These are phyloP conservation scores for Pelargonium australe DNA, from an alignment of 441 rosid genomes.

Conservation along the genomic window DNA sequence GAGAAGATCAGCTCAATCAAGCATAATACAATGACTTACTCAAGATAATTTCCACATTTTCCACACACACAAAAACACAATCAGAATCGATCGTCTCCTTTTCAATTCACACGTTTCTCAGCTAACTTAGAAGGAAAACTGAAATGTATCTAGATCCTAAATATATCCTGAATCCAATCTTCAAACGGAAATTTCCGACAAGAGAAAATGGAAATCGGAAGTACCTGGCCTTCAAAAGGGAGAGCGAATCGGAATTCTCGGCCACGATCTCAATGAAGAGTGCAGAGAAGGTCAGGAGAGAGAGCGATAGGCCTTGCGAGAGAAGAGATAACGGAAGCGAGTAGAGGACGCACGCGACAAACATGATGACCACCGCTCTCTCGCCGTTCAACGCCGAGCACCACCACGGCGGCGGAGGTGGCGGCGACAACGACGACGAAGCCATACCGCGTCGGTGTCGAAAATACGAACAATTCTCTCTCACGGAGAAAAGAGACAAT, in stretches of 20 bases:
- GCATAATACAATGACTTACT: neutral
- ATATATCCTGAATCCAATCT: neutral
- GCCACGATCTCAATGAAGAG: conserved; percentile 57
- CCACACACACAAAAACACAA: neutral
- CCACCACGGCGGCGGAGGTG: conserved; percentile 1
- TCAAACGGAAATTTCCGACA: neutral
- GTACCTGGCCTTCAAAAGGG: conserved; percentile 58
- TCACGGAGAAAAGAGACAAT: conserved; percentile 3
- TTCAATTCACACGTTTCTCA: neutral
- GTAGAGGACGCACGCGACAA: conserved; percentile 40
- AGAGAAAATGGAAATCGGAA: neutral
- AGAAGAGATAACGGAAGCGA: conserved; percentile 59
- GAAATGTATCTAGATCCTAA: neutral
- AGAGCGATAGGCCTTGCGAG: conserved; percentile 58
- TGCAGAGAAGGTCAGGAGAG: conserved; percentile 51
- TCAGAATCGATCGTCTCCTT: neutral
- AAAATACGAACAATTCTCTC: neutral
- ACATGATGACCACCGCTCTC: conserved; percentile 63
- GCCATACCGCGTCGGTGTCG: conserved; percentile 15
- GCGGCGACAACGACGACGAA: conserved; percentile 25
- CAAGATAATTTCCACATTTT: neutral
- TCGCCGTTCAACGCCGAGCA: conserved; percentile 56
- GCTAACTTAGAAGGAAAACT: neutral
- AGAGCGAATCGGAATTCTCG: conserved; percentile 37
- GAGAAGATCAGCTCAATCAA: neutral